Base-by-base conservation (phyloP, 108 stramenopile species). In the Skeletonema marinoi region DNA sequence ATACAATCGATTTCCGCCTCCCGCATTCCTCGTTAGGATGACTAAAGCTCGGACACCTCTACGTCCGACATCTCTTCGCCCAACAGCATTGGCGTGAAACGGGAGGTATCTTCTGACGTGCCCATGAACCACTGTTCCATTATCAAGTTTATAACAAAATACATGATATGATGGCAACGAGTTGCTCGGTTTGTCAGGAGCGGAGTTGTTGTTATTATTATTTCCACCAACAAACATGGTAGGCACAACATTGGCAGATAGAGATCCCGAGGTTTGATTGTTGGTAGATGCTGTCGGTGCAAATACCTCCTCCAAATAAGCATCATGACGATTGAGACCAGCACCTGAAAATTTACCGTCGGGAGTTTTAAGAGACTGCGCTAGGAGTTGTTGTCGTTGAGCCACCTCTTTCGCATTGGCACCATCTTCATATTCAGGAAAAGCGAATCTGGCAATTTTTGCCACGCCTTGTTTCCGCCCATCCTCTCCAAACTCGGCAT, bases 91-190 rank as follows among this genome's bases (percentile, higher is more conserved):
- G 32, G 36, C 44, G n/a, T 54, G 68, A 9, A 21, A 42, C 25
- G 80, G 75, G 9, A 87, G 64, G 65, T 87, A 87, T 16, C 71
- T 38, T 10, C 83, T 38, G 21, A 82, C 80, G 48, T 87, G 86
- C 2, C 83, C 79, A 65, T 87, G 76, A 11, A 87, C 25, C 6
- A 51, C 41, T 10, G 60, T 51, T 48, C 78, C 77, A 58, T 79
- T 62, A 14, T 68, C 39, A 31, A 83, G 74, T 2, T 66, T 74
- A 21, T 74, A 73, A 31, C 78, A 71, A 66, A 83, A 83, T 36
- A 35, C 69, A 56, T 83, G 78, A 60, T 71, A 74, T 11, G 74
- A 77, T n/a, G 82, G 78, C 33, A 78, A 66, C n/a, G 32, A 25
- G 3, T 58, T 33, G 65, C 31, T 46, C 65, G 13, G 10, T 29